Evolutionary conservation across 805 yeast genomes (phyloP), one percentile per base, ranked within the genome.

Genomic region (Saccharomycopsis capsularis): DNA sequence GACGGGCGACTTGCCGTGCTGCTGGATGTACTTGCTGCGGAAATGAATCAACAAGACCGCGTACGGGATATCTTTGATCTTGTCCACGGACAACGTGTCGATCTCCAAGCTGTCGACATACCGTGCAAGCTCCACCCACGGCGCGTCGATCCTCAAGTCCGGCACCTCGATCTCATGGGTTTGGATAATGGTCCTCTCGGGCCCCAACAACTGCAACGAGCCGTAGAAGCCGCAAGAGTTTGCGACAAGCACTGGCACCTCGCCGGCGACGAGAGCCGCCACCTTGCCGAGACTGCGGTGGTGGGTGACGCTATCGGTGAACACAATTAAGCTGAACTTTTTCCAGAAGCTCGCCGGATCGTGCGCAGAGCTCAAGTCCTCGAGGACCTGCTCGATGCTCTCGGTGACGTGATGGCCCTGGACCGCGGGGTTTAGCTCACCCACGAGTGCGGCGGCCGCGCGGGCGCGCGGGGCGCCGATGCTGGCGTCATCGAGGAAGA

Each of bases 171-270:
- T 69, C 55, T 81, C 79, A 61, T 88, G 95, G 0, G 95, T 78
- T 52, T 90, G 90, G 15, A 87, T 65, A 2, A 86, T 75, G n/a
- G 81, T 75, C 6, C 78, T 78, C 56, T 81, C 87, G 24, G 59
- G 62, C n/a, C 75, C 61, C 29, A 75, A 64, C 3, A 83, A 59
- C 38, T 79, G 68, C 3, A 85, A 53, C 16, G 70, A 64, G 0
- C 89, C 89, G 60, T 79, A 85, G 56, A 82, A 82, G 0, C 95
- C 95, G 21, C 71, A 53, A 1, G 81, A 65, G 37, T 69, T 66
- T 1, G 77, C 68, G 3, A 70, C 61, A 2, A 86, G 60, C 5
- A 83, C 59, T 0, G 93, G 91, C 2, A 81, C 72, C 15, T 69
- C 60, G 42, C 59, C 55, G 0, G 57, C 52, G 5, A 46, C 15